Conservation (phyloP, 2,329 filamentous ascomycete genomes). For the Aspergillus brunneoviolaceus region DNA sequence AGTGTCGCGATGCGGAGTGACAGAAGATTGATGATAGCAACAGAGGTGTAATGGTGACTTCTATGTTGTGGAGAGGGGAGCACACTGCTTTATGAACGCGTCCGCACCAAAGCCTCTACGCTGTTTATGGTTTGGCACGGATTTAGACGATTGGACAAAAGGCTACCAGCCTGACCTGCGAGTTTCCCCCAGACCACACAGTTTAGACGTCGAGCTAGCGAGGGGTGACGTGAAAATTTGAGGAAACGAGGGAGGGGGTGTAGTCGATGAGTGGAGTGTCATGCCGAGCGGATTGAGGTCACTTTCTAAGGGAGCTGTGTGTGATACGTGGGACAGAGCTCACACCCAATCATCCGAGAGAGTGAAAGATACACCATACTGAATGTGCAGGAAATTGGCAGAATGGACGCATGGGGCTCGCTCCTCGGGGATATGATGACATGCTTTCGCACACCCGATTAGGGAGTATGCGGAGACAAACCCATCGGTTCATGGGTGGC, state of each 20-base stretch:
- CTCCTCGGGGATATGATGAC: not conserved
- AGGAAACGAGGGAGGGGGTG: not conserved
- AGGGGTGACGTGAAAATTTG: not conserved
- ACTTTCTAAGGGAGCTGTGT: not conserved
- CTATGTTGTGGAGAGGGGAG: not conserved
- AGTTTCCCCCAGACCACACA: not conserved
- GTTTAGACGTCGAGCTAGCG: not conserved
- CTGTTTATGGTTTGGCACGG: not conserved
- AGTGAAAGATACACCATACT: not conserved
- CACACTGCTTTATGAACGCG: not conserved
- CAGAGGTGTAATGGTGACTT: not conserved
- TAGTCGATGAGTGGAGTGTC: not conserved
- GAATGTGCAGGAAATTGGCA: not conserved
- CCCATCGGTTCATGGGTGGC: slow-evolving; percentile 4
- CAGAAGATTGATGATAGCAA: not conserved
- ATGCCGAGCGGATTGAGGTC: not conserved
- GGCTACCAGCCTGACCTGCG: not conserved
- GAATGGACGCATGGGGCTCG: not conserved
- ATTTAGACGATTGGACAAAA: not conserved
- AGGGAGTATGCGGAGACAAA: slow-evolving; percentile 5
- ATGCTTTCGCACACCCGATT: slow-evolving; percentile 1
- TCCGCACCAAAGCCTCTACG: not conserved
- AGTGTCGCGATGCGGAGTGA: not conserved
- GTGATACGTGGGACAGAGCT: not conserved
- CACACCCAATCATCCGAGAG: not conserved